Evolutionary conservation across 148 eudicot species (phyloP), one percentile per base, ranked within the genome.

Genomic region (Rhododendron mucronatum): DNA sequence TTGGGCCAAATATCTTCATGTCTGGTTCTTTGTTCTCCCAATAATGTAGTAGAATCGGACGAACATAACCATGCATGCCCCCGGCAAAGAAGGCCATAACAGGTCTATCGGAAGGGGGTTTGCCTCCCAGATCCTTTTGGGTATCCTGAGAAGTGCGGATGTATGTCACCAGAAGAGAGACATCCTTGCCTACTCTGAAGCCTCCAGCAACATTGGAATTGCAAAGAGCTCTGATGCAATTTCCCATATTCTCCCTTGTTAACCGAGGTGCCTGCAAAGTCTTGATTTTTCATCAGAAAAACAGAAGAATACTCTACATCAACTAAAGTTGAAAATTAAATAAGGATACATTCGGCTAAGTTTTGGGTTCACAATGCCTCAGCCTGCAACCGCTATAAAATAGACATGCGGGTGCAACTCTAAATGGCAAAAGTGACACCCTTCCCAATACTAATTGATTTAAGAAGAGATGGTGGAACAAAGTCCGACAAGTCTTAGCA

Each of bases 31-130:
- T 93, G 83, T 95, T 88, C 55, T 89, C 90, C 98, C 98, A 95
- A 48, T 91, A 88, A n/a, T 92, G 86, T 59, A 95, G 87, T 23
- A 95, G 88, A 41, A 92, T 77, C 0, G 95, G 98, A 78, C 96
- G 94, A 37, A 94, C 90, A 85, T 94, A 92, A 57, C 97, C 98
- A 47, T 95, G 97, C 87, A 89, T 85, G 12, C 91, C 80, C 41
- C 98, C 98, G 15, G 96, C 98, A 88, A 94, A 95, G 91, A 95
- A 95, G 47, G 95, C 95, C 81, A 95, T 85, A 53, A 89, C 86
- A 47, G 85, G 82, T 83, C 95, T 92, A 61, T 93, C 89, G 3
- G 92, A 88, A 78, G 93, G 88, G 11, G 91, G 91, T 82, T 93
- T 94, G 18, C 98, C 98, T 53, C 96, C 98, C 81, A 93, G 81